Evolutionary conservation across 371 early-diverging fungal species (phyloP).

Genomic region (Zopfochytrium polystomum): DNA sequence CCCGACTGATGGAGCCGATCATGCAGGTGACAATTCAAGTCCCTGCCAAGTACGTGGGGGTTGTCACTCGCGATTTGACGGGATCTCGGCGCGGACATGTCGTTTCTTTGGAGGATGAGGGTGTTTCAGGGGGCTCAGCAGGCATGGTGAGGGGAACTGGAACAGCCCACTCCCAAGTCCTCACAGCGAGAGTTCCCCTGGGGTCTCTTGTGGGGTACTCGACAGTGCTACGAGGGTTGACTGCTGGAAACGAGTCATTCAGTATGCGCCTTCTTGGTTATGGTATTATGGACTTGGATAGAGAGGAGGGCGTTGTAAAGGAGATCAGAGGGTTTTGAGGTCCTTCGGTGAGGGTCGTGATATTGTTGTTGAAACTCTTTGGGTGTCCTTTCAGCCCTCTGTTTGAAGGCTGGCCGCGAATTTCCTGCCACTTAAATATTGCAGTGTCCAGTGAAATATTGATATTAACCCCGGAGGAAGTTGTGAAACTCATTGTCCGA

Average conservation of each 20-base stretch:
- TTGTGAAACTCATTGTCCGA: too few species aligned
- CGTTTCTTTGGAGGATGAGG: slow-evolving; percentile 43
- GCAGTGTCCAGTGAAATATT: too few species aligned
- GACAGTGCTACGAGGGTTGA: slow-evolving; percentile 76
- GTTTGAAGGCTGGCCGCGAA: too few species aligned
- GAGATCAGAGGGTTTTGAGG: slow-evolving; percentile 48
- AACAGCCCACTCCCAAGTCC: slow-evolving; percentile 11
- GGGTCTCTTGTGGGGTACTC: slow-evolving; percentile 86
- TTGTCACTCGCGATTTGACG: slow-evolving; percentile 75
- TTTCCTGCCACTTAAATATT: too few species aligned
- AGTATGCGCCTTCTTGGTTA: slow-evolving; percentile 84
- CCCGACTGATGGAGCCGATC: slow-evolving; percentile 75
- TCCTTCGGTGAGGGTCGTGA: too few species aligned
- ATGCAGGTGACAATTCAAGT: slow-evolving; percentile 76
- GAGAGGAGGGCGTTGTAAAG: slow-evolving; percentile 65
- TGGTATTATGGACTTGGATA: slow-evolving; percentile 70
- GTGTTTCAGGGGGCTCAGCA: slow-evolving; percentile 40
- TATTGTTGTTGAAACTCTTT: too few species aligned
- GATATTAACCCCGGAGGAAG: too few species aligned
- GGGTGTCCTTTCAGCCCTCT: too few species aligned
- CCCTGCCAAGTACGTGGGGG: slow-evolving; percentile 71
- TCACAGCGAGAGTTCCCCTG: slow-evolving; percentile 71
- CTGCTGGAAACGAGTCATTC: slow-evolving; percentile 76
- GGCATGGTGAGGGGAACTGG: slow-evolving; percentile 11
- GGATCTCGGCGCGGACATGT: slow-evolving; percentile 76